Evolutionary conservation across 2,329 filamentous ascomycete species (phyloP), one percentile per base, ranked within the genome.

Genomic region (Dothidotthia symphoricarpi): DNA sequence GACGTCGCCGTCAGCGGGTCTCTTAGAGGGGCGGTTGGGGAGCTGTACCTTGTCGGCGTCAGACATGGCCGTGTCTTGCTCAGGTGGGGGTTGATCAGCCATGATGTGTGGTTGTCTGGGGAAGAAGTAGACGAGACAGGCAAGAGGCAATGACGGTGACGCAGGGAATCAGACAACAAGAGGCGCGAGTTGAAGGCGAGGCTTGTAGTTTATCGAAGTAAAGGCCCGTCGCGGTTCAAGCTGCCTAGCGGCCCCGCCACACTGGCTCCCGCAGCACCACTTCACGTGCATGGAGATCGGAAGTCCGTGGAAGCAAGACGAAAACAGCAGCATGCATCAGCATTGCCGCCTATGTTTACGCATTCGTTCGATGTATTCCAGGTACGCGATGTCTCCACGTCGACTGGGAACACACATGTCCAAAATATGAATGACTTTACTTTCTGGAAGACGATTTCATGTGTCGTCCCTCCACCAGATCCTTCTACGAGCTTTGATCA

Each of bases 31-130:
- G 36, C 34, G 43, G 16, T 34, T 31, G 14, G 29, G 17, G 40
- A 45, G 54, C 44, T 28, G 26, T 46, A 72, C 71, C 66, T 73
- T 74, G 52, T 74, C 71, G 41, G 72, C 71, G 37, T 75, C 72
- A 19, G 71, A 70, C 56, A 62, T 63, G 38, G 57, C 53, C 35
- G 54, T 56, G 32, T 63, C 61, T 28, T 55, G 46, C 28, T 53
- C 41, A n/a, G 42, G 43, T 31, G 47, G 47, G 6, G 48, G 43
- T 19, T 47, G 42, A 39, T 59, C 52, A 14, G 57, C 55, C 55
- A 64, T 64, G 46, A 24, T 50, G 30, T 30, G 31, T 34, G 37
- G 24, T 33, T 41, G 25, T 27, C 13, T 31, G 26, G 17, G 28
- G 17, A 10, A 17, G 28, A 15, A 13, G 22, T 9, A 4, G 16